phyloP scores from a whole-genome alignment of 1,284 basidiomycete genomes.

The Coriolopsis trogii region DNA sequence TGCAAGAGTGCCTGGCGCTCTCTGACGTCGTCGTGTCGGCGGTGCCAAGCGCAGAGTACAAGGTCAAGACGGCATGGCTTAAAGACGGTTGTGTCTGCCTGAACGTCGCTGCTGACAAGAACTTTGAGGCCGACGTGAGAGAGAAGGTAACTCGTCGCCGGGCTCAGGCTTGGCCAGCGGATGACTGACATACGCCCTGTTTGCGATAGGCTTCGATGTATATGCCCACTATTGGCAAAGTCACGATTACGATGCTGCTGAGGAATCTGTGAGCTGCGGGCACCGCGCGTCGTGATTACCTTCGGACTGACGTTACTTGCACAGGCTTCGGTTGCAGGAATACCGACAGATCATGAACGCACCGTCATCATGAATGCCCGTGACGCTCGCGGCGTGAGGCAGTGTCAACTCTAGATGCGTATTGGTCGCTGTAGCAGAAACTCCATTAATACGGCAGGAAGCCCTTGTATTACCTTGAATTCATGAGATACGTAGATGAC shows the following conservation, averaged over 20 bases:
- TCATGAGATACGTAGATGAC: slow-evolving; percentile 12
- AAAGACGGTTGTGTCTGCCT: slow-evolving; percentile 94
- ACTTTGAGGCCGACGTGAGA: slow-evolving; percentile 92
- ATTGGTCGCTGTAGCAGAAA: slow-evolving; percentile 3
- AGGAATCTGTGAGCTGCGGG: slow-evolving; percentile 76
- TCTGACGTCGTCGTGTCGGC: slow-evolving; percentile 93
- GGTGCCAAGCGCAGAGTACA: slow-evolving; percentile 87
- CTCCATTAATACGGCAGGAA: slow-evolving; percentile 6
- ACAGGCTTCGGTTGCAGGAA: slow-evolving; percentile 71
- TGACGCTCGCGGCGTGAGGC: not conserved
- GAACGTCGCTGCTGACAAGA: slow-evolving; percentile 95
- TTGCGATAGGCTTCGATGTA: slow-evolving; percentile 82
- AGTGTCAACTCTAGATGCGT: slow-evolving; percentile 4
- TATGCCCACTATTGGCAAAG: slow-evolving; percentile 93
- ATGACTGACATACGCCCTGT: slow-evolving; percentile 5
- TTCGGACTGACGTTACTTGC: not conserved
- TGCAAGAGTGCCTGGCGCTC: slow-evolving; percentile 79
- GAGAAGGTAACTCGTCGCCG: slow-evolving; percentile 67
- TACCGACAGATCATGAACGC: slow-evolving; percentile 51
- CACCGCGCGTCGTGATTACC: not conserved
- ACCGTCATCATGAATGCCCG: slow-evolving; percentile 5
- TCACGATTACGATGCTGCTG: slow-evolving; percentile 96
- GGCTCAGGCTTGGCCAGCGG: not conserved
- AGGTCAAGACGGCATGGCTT: slow-evolving; percentile 85
- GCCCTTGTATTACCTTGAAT: slow-evolving; percentile 17